These are phyloP conservation scores for Rhynchosporium agropyri DNA, from an alignment of 2,329 filamentous ascomycete genomes.

Conservation along the genomic window DNA sequence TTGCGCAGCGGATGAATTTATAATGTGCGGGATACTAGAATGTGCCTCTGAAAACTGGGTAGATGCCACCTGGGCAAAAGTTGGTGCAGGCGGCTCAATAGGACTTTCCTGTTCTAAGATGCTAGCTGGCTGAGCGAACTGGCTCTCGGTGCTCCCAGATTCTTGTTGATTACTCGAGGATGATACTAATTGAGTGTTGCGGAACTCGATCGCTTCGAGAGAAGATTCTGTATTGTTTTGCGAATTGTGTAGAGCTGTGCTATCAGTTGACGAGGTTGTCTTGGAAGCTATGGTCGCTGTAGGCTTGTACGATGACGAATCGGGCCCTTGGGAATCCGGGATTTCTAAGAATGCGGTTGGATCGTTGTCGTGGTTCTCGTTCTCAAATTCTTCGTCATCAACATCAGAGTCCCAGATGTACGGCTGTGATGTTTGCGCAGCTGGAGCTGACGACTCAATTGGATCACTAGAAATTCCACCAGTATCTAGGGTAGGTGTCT, in stretches of 20 bases:
- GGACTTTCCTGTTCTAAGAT: conserved; percentile 6
- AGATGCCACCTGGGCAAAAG: neutral
- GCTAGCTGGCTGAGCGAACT: conserved; percentile 15
- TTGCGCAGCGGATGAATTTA: neutral
- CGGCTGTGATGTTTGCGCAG: neutral
- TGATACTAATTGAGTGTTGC: conserved; percentile 5
- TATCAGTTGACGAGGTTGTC: conserved; percentile 1
- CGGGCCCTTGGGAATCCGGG: conserved; percentile 33
- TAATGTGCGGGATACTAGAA: neutral
- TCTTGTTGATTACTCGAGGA: neutral
- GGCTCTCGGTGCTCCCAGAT: conserved; percentile 9
- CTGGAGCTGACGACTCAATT: neutral
- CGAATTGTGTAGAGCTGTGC: neutral
- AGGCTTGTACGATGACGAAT: conserved; percentile 25
- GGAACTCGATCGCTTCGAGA: conserved; percentile 12
- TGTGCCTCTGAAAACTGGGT: neutral
- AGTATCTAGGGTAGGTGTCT: neutral
- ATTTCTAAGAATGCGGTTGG: conserved; percentile 10
- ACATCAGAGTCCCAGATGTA: conserved; percentile 5
- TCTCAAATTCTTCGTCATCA: neutral
- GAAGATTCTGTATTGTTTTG: conserved; percentile 8
- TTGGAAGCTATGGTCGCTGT: conserved; percentile 19
- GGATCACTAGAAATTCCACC: neutral
- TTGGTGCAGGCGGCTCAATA: neutral
- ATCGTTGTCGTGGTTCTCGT: neutral